Percentiles rank a stretch among this genome's conserved stretches.
Conservation (phyloP, 1,139 yeast genomes). For the Yamadazyma pseudoaaseri region DNA sequence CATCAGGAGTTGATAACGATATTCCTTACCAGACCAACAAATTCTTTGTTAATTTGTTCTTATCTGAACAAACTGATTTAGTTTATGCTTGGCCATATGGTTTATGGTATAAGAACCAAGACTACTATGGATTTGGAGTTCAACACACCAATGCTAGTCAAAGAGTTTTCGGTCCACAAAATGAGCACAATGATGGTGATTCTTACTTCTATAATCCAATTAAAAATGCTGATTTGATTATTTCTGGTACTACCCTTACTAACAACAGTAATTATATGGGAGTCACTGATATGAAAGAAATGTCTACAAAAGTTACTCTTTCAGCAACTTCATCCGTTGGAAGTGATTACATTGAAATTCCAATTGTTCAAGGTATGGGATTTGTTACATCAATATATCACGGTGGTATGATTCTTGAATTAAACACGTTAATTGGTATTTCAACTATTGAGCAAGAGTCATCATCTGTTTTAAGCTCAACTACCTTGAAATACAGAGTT, state of each 20-base stretch:
- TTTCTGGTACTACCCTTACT: slow-evolving; percentile 54
- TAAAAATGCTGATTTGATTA: slow-evolving; percentile 49
- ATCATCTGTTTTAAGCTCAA: slow-evolving; percentile 38
- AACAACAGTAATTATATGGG: slow-evolving; percentile 32
- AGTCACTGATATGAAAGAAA: slow-evolving; percentile 50
- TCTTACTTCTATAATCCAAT: slow-evolving; percentile 56
- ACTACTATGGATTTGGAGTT: slow-evolving; percentile 61
- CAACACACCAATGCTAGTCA: slow-evolving; percentile 60
- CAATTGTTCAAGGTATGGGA: slow-evolving; percentile 77
- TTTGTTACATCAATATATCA: slow-evolving; percentile 64
- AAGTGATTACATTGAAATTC: slow-evolving; percentile 35
- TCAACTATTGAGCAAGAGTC: slow-evolving; percentile 43
- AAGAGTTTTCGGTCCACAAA: slow-evolving; percentile 64
- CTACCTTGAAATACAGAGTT: slow-evolving; percentile 64
- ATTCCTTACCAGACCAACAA: slow-evolving; percentile 75
- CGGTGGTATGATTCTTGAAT: slow-evolving; percentile 50
- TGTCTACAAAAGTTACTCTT: slow-evolving; percentile 56
- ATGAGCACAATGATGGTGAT: slow-evolving; percentile 23
- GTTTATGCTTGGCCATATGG: slow-evolving; percentile 86
- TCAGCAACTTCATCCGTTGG: slow-evolving; percentile 25
- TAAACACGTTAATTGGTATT: slow-evolving; percentile 57
- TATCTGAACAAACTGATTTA: slow-evolving; percentile 61
- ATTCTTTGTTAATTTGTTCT: slow-evolving; percentile 74
- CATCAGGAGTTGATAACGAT: slow-evolving; percentile 47
- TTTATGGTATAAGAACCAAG: slow-evolving; percentile 53